Conservation (phyloP, 495 filamentous ascomycete species). For the Evansstolkia leycettana region DNA sequence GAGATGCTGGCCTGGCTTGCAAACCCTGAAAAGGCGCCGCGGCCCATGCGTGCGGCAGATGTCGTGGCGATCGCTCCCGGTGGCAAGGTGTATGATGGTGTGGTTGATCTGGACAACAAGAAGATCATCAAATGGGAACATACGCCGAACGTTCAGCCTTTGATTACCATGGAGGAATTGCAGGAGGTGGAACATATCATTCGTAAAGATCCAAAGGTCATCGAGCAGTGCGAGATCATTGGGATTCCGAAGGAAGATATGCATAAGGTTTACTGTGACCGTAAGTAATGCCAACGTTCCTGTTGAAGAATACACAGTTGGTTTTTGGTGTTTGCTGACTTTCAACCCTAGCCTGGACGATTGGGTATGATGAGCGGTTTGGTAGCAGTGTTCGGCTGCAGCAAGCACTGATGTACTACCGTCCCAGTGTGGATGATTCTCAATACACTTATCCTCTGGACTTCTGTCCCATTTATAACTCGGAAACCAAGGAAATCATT, state of each 20-base stretch:
- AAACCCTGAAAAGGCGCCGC: slow-evolving; percentile 43
- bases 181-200: slow-evolving; percentile 74
- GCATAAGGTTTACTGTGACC: slow-evolving; percentile 86
- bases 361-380: slow-evolving; percentile 88
- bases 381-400: slow-evolving; percentile 72
- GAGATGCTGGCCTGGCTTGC: slow-evolving; percentile 78
- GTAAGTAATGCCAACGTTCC: slow-evolving; percentile 36
- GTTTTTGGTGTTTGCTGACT: slow-evolving; percentile 1
- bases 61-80: slow-evolving; percentile 75
- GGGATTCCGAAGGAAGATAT: slow-evolving; percentile 82
- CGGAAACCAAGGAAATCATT: slow-evolving; percentile 70
- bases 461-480: slow-evolving; percentile 88
- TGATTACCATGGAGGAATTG: slow-evolving; percentile 93
- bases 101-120: slow-evolving; percentile 62
- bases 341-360: slow-evolving; percentile 65
- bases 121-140: slow-evolving; percentile 67
- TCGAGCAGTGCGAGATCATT: slow-evolving; percentile 80
- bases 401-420: slow-evolving; percentile 93
- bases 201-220: slow-evolving; percentile 74
- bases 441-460: slow-evolving; percentile 90
- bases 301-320: too few relatives aligned
- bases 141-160: slow-evolving; percentile 70
- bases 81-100: slow-evolving; percentile 72
- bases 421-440: slow-evolving; percentile 72
- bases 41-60: slow-evolving; percentile 67